Percentiles rank a stretch among this genome's conserved stretches.
These are phyloP conservation scores for Myrica gale DNA, from an alignment of 306 rosid genomes.

Conservation along the genomic window DNA sequence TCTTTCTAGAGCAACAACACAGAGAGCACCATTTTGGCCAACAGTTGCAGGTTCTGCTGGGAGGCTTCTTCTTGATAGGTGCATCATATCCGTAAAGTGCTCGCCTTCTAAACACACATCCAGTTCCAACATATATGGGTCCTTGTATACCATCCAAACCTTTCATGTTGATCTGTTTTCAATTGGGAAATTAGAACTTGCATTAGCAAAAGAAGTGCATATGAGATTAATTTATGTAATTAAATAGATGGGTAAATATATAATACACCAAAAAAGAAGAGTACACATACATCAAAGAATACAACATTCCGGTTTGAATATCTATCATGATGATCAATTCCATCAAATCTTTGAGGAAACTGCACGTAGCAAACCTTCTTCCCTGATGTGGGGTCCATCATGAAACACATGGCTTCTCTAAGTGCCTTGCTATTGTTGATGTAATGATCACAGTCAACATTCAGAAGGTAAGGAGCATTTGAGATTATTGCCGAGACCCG, in stretches of 20 bases:
- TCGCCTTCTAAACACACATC: conserved; percentile 88
- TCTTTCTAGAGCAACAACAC: conserved; percentile 64
- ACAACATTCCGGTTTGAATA: conserved; percentile 96
- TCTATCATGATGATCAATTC: conserved; percentile 92
- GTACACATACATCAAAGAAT: conserved; percentile 79
- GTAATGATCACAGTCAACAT: conserved; percentile 97
- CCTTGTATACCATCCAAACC: conserved; percentile 96
- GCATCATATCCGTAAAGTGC: conserved; percentile 93
- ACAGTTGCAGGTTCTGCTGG: conserved; percentile 93
- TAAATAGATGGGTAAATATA: background rate
- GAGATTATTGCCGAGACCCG: conserved; percentile 85
- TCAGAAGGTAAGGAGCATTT: conserved; percentile 86
- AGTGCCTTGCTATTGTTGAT: conserved; percentile 97
- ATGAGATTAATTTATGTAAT: background rate
- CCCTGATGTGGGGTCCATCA: conserved; percentile 97
- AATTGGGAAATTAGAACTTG: conserved; percentile 25
- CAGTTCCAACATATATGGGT: conserved; percentile 96
- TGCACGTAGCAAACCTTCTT: conserved; percentile 93
- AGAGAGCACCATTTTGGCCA: conserved; percentile 91
- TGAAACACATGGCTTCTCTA: conserved; percentile 97
- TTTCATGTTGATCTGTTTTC: conserved; percentile 93
- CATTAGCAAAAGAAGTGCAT: conserved; percentile 13
- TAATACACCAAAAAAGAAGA: conserved; percentile 1
- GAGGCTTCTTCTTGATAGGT: conserved; percentile 75
- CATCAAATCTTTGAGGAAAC: conserved; percentile 97